A percentile compares a stretch with the other conserved stretches of the same genome.
Evolutionary conservation across 164 flowering plant genomes (phyloP).

Genomic region (Protea cynaroides): DNA sequence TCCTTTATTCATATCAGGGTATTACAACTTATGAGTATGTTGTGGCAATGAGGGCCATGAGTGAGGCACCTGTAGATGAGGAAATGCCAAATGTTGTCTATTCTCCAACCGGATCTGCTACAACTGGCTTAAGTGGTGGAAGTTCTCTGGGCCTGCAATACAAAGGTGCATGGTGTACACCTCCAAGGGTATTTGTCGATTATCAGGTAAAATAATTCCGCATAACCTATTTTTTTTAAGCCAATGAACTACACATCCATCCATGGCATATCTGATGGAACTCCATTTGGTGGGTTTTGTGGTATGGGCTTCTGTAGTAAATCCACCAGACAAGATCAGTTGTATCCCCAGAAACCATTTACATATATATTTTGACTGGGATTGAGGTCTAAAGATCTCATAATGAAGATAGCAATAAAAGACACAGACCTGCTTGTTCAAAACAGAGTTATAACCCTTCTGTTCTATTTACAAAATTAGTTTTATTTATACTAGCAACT

Average conservation of each 20-base stretch:
- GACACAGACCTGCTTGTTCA: no score
- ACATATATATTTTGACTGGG: neutral
- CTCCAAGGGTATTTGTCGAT: conserved; percentile 92
- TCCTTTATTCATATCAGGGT: conserved; percentile 41
- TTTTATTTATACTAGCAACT: neutral
- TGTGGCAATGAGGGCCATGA: conserved; percentile 92
- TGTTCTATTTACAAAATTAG: neutral
- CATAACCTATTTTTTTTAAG: neutral
- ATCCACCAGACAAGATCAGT: neutral
- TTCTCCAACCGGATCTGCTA: conserved; percentile 88
- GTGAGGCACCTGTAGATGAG: conserved; percentile 77
- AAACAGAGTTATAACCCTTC: neutral
- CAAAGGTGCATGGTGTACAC: conserved; percentile 96
- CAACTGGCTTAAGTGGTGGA: conserved; percentile 90
- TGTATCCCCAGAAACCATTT: neutral
- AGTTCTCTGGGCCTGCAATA: conserved; percentile 87
- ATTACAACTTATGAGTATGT: conserved; percentile 95
- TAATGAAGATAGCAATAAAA: no score
- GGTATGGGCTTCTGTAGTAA: neutral
- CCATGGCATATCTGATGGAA: neutral
- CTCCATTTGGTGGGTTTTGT: neutral
- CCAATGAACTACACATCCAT: neutral
- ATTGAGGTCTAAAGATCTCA: no score
- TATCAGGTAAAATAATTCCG: conserved; percentile 57
- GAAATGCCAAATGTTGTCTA: conserved; percentile 49